Base-by-base conservation (phyloP, 169 alveolate species). In the Plasmodium gallinaceum region DNA sequence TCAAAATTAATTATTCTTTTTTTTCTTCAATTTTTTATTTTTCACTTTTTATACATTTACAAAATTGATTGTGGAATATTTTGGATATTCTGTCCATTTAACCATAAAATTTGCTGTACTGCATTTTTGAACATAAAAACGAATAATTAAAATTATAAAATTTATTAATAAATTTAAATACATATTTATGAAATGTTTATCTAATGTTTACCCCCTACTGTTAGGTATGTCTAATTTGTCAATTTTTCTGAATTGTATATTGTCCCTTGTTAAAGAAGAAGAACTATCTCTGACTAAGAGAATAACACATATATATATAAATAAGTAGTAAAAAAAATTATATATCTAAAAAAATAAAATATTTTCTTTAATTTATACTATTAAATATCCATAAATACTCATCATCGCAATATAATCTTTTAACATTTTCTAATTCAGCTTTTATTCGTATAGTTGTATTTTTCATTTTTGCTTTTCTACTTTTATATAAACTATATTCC, bases 51-150 rank as follows among this genome's bases (percentile, higher is more conserved):
- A 22, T 76, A 76, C 89, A 48, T 76, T 64, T 54, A 76, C 89
- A 57, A 76, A 76, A 57, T 76, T 76, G 26, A 76, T 76, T 26
- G 89, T 76, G 0, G 89, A 76, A 39, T 76, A 76, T 48, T 76
- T 76, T n/a, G 89, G 89, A 43, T 76, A 76, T 24, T 76, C 89
- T 62, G 89, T 76, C 89, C 89, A 76, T 18, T 76, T 76, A 12
- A 76, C 46, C 9, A 76, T 10, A 43, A 76, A 76, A 57, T 76
- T 76, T n/a, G 89, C 89, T 12, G 89, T 76, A 58, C 89, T 76
- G 54, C n/a, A 46, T 9, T 46, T 70, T 48, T 8, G 24, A 24
- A 70, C 18, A 46, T 22, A 20, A 16, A 60, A 60, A 66, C 0
- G 18, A 71, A 71, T 16, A 42, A 39, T 32, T 37, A 9, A 18